phyloP scores from a whole-genome alignment of 768 basidiomycete species.

The Mycena belliarum region DNA sequence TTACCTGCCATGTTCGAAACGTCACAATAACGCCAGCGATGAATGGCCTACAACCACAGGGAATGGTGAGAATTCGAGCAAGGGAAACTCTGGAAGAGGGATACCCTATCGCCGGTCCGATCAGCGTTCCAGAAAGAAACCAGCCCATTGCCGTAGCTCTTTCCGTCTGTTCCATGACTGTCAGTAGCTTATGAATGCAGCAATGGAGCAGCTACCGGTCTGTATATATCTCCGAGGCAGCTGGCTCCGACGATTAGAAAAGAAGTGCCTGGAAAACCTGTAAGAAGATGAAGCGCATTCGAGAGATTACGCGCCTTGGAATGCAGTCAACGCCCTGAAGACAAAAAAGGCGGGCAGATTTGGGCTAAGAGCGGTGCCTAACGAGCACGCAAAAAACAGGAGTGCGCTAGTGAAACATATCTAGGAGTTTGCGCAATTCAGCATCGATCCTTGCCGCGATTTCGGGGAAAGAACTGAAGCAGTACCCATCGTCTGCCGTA shows the following conservation, averaged over 20 bases:
- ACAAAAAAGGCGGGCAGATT: constrained; percentile 21
- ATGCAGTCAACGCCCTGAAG: constrained; percentile 21
- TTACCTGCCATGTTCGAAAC: constrained; percentile 19
- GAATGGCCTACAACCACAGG: constrained; percentile 11
- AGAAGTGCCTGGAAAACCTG: too few relatives aligned
- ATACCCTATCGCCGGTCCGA: constrained; percentile 23
- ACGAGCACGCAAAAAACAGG: constrained; percentile 19
- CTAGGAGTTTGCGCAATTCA: constrained; percentile 1
- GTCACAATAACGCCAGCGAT: constrained; percentile 21
- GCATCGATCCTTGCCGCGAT: background rate
- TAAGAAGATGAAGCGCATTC: too few relatives aligned
- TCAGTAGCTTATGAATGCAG: background rate
- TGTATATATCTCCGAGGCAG: constrained; percentile 21
- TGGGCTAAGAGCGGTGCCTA: constrained; percentile 22
- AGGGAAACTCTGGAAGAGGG: background rate
- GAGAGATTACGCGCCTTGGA: too few relatives aligned
- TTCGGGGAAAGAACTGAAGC: background rate
- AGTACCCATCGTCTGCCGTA: constrained; percentile 23
- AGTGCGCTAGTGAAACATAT: constrained; percentile 19
- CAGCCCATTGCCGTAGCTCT: constrained; percentile 21
- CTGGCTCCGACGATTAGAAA: constrained; percentile 21
- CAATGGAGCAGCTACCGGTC: constrained; percentile 4
- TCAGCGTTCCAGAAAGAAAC: constrained; percentile 20
- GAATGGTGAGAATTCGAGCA: background rate
- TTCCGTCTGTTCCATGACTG: constrained; percentile 5